Evolutionary conservation across 352 stramenopile species (phyloP), one percentile per base, ranked within the genome.

Genomic region (Globisporangium camurandrum): DNA sequence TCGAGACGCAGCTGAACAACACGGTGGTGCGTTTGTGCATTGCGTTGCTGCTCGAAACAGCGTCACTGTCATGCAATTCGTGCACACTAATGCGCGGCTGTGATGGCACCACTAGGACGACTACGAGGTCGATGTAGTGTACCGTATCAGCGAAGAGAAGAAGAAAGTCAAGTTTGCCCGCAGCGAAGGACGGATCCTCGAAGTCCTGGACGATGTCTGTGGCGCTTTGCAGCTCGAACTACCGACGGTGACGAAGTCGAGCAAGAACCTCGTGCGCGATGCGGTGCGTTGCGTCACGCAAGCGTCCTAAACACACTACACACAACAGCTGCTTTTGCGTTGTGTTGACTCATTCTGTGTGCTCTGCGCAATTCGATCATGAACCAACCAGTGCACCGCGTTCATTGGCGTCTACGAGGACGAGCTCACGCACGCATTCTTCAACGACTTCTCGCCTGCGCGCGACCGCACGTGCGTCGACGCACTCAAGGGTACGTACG

Each of bases 141-240:
- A 86, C 54, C 76, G 81, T 39, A 88, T 93, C 59, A 93, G 81
- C 39, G 81, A 93, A 59, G 75, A 88, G 64, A 93, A 93, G 62
- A 88, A 88, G 57, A 78, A 84, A 46, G 75, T 93, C 53, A 85
- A 78, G 56, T 93, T 78, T 49, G 87, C 81, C 11, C 81, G 78
- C 38, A 93, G 81, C 31, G 81, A 93, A 60, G 78, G 84, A 12
- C 10, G 81, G 30, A 93, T 93, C 49, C 67, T 93, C 20, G 81
- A 93, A 63, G 78, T 93, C n/a, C 66, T 93, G 27, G 81, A 90
- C 54, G 64, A 64, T 11, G 69, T 93, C 12, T 93, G 78, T 43
- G 62, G 84, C 10, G 56, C 64, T 6, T 53, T 88, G 11, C 66
- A 65, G n/a, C 48, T 84, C 4, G 36, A 66, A 9, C 52, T 84